These are phyloP conservation scores for Ramaria sp. DNA, from an alignment of 768 basidiomycete genomes.

Conservation along the genomic window DNA sequence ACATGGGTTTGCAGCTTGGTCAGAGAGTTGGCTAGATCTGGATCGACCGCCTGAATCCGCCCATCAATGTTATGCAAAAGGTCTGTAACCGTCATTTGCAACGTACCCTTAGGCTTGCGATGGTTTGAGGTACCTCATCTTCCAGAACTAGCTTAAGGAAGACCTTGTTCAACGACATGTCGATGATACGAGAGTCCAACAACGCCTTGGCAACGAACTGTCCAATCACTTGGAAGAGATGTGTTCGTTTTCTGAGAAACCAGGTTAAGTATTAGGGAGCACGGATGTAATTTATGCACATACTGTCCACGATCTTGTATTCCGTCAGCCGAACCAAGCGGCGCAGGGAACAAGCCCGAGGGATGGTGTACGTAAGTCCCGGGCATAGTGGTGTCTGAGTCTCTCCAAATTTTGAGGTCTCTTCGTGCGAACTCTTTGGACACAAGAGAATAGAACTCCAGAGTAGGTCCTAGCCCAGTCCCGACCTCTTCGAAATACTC, in stretches of 20 bases:
- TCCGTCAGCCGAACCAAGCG: conserved; percentile 59
- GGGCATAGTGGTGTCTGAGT: conserved; percentile 53
- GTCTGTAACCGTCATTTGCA: not conserved
- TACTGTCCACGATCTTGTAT: conserved; percentile 67
- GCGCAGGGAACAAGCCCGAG: conserved; percentile 79
- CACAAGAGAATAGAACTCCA: conserved; percentile 97
- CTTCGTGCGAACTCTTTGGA: conserved; percentile 89
- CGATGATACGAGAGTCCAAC: conserved; percentile 95
- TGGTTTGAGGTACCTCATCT: conserved; percentile 72
- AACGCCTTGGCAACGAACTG: conserved; percentile 96
- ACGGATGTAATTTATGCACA: conserved; percentile 20
- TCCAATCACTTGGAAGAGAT: conserved; percentile 83
- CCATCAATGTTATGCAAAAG: not conserved
- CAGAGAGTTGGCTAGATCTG: conserved; percentile 77
- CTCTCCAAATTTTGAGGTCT: conserved; percentile 86
- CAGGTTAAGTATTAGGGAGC: not conserved
- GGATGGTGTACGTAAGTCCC: conserved; percentile 78
- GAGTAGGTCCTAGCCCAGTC: conserved; percentile 91
- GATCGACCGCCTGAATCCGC: conserved; percentile 61
- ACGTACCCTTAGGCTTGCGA: conserved; percentile 72
- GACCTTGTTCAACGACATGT: conserved; percentile 88
- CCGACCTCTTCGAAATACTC: conserved; percentile 99
- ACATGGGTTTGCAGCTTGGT: conserved; percentile 54
- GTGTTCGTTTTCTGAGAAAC: conserved; percentile 59
- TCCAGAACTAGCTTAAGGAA: conserved; percentile 88